Evolutionary conservation across 345 rosid genomes (phyloP), one percentile per base, ranked within the genome.

Genomic region (Melaleuca alternifolia): DNA sequence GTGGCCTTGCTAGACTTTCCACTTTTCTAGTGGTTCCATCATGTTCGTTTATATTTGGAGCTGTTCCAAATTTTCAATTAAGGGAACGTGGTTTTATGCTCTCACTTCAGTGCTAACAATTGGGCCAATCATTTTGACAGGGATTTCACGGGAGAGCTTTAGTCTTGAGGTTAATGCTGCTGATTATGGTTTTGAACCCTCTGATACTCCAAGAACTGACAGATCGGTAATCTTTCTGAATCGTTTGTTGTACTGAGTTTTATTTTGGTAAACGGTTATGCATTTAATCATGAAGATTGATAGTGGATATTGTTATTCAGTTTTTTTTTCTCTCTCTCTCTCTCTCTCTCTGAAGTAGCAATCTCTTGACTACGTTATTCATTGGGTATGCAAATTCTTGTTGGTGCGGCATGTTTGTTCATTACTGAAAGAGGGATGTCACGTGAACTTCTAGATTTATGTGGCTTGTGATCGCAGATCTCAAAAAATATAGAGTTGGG

Each of bases 401-500:
- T 71, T 37, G 77, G 18, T 18, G 12, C 9, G 79, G 26, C 79
- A 71, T 16, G 26, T 37, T 18, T 0, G 2, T 18, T 33, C 5
- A 13, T 71, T 7, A 1, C 79, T n/a, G 71, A 59, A 59, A n/a
- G n/a, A 15, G 33, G 33, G 30, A 59, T 59, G 33, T 59, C 71
- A 59, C 18, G 37, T 59, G 37, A 59, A 59, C 71, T 59, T 59
- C 71, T 0, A n/a, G 33, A 59, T 33, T 71, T 18, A 33, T 37
- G 44, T 37, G 79, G 48, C 79, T 37, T 5, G 79, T 71, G 1
- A 51, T 16, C 0, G 59, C 82, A 95, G 98, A 93, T 96, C 21
- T 88, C 96, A 26, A 97, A 93, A 94, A 96, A 95, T 89, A 95
- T 97, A 88, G 97, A 93, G 91, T 87, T 97, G 86, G 99, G 99